Base-by-base conservation (phyloP, 225 moss, liverwort and hornwort genomes). In the Polytrichum commune region DNA sequence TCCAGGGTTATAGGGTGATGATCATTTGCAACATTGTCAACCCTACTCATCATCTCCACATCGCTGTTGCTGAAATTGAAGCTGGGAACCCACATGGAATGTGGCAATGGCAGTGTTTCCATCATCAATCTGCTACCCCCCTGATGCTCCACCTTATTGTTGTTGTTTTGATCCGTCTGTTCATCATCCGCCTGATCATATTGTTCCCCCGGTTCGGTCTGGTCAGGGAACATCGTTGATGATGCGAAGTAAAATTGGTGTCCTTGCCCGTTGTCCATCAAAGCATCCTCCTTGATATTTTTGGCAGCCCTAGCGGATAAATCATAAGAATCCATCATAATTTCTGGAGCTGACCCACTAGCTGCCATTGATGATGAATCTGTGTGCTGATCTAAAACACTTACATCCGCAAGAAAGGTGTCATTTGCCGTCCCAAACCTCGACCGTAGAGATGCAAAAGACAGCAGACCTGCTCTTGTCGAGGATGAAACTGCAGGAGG, bases 381-480 rank as follows among this genome's bases (percentile, higher is more conserved):
- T 46, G 46, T 46, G 46, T 16, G 46, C 9, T 75, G 63, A 26
- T 69, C 66, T 5, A 69, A 54, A 25, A 30, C 63, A 32, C 22
- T 58, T 16, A 79, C 1, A 23, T 60, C 64, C 7, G 61, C 71
- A 64, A 20, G n/a, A 23, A 29, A 2, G 26, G 46, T 13, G 13
- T 72, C 65, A 53, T 54, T 35, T 10, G 58, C 60, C 18, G 33
- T 24, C 8, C 46, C 53, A 46, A 71, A 20, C 27, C 55, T 82
- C 8, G 79, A 60, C 61, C 60, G 55, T 19, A 55, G 33, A 68
- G 80, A 54, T 28, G 29, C 63, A 23, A 77, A 72, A 60, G 63
- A 27, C 38, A 75, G 24, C 2, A 74, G 46, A 3, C 72, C 74
- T 1, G 24, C 54, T 8, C 69, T 33, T 18, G 78, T 70, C 27